These are phyloP conservation scores for Asclepias syriaca DNA, from an alignment of 257 asterid genomes.

Conservation along the genomic window DNA sequence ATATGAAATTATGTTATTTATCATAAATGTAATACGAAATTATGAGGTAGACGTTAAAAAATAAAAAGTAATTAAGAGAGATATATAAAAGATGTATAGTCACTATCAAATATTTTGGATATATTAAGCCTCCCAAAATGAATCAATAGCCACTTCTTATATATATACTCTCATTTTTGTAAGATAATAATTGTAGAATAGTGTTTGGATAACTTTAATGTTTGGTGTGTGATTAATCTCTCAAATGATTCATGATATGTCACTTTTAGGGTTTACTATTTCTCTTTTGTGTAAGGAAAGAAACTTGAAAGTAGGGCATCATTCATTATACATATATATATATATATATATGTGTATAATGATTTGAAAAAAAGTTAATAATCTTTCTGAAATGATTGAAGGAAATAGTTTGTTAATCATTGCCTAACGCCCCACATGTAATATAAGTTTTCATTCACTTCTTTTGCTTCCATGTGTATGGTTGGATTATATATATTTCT, in stretches of 20 bases:
- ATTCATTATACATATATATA: slow-evolving; percentile 15
- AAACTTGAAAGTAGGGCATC: slow-evolving; percentile 7
- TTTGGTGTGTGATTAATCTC: slow-evolving; percentile 8
- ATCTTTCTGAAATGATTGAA: slow-evolving; percentile 32
- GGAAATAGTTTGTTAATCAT: slow-evolving; percentile 25
- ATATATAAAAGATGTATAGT: too few relatives aligned
- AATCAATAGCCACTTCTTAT: too few relatives aligned
- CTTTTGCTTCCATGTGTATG: slow-evolving; percentile 34
- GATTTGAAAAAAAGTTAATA: neutral
- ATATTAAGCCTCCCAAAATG: neutral
- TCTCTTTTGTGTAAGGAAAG: slow-evolving; percentile 9
- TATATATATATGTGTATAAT: neutral
- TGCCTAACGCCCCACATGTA: neutral
- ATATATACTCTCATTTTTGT: neutral
- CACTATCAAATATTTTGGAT: too few relatives aligned
- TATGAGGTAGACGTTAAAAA: too few relatives aligned
- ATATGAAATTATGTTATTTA: too few relatives aligned
- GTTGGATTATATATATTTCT: slow-evolving; percentile 8
- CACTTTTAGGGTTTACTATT: slow-evolving; percentile 9
- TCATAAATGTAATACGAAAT: too few relatives aligned
- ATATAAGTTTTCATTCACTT: too few relatives aligned
- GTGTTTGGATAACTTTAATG: neutral
- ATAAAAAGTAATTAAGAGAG: too few relatives aligned
- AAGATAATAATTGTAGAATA: neutral
- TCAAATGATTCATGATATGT: slow-evolving; percentile 17